Evolutionary conservation across 2,329 filamentous ascomycete genomes (phyloP), one percentile per base, ranked within the genome.

Genomic region (Claviceps digitariae): DNA sequence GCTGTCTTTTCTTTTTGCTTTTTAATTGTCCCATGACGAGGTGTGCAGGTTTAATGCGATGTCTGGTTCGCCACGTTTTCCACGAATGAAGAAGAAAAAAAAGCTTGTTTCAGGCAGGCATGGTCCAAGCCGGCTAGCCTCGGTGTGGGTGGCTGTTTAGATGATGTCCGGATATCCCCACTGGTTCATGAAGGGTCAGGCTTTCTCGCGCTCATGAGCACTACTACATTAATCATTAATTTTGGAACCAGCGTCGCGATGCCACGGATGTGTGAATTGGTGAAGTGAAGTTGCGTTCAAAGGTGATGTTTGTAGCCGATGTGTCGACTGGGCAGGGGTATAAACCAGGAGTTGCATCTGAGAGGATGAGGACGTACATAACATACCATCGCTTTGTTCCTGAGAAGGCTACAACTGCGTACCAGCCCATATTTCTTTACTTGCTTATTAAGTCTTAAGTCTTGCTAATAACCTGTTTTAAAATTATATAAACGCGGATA

Each of bases 1-100:
- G 65, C 56, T 62, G 59, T 61, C 57, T 21, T 23, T 43, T 43
- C 41, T 21, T 43, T 44, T 17, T 44, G 2, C 59, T 53, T 67
- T 64, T 52, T 64, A 64, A 64, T 66, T 65, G 64, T 61, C 47
- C 59, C 61, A 34, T 61, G 57, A 61, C 58, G 61, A 61, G 61
- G 59, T 64, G 57, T 43, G 38, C 59, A 62, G 60, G 60, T 57
- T 50, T 59, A 57, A 58, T 56, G 60, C 52, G 52, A 51, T 44
- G 54, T 56, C 38, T 58, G 53, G 38, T 54, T 55, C 54, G 49
- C 50, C 25, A 54, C 45, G 54, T 52, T 52, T 52, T 44, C 45
- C 45, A 51, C 31, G 31, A 34, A 13, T n/a, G n/a, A 51, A 52
- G 31, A 21, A 44, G 48, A 51, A 46, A 43, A 27, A 44, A 49